phyloP scores from a whole-genome alignment of 352 stramenopile genomes.

The Globisporangium spiculum region DNA sequence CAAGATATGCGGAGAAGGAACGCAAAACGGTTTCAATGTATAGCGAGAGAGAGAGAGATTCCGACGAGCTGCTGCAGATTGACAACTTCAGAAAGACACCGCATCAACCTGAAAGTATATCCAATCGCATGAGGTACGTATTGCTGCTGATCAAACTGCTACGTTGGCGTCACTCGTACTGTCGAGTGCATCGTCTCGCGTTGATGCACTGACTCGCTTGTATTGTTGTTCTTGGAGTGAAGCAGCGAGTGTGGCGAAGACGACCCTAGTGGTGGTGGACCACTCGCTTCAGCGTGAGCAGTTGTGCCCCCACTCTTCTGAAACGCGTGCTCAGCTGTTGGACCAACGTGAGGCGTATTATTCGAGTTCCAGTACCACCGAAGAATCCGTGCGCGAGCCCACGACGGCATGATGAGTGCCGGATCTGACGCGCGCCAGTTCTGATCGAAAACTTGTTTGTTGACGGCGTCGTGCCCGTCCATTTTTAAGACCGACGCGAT shows the following conservation, averaged over 20 bases:
- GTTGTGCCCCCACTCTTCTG: not conserved
- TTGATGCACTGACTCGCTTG: not conserved
- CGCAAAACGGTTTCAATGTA: not conserved
- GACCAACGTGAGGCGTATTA: constrained; percentile 3
- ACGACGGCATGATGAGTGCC: not conserved
- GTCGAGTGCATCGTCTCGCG: not conserved
- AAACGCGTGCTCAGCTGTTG: not conserved
- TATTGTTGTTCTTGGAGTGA: not conserved
- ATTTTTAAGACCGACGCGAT: constrained; percentile 39
- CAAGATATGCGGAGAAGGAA: no score
- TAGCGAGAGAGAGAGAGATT: not conserved
- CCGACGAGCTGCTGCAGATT: not conserved
- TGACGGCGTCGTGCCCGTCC: constrained; percentile 34
- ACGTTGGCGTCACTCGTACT: not conserved
- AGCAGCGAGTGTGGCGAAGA: not conserved
- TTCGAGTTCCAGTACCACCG: constrained; percentile 18
- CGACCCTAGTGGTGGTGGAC: not conserved
- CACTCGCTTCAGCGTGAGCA: not conserved
- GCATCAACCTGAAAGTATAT: not conserved
- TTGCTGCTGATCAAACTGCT: not conserved
- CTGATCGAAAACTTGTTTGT: constrained; percentile 33
- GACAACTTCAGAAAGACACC: not conserved
- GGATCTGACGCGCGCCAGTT: constrained; percentile 19
- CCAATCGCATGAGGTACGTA: not conserved
- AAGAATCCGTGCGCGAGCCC: constrained; percentile 3